Evolutionary conservation across 1,284 basidiomycete genomes (phyloP).

Genomic region (Meripilus lineatus): DNA sequence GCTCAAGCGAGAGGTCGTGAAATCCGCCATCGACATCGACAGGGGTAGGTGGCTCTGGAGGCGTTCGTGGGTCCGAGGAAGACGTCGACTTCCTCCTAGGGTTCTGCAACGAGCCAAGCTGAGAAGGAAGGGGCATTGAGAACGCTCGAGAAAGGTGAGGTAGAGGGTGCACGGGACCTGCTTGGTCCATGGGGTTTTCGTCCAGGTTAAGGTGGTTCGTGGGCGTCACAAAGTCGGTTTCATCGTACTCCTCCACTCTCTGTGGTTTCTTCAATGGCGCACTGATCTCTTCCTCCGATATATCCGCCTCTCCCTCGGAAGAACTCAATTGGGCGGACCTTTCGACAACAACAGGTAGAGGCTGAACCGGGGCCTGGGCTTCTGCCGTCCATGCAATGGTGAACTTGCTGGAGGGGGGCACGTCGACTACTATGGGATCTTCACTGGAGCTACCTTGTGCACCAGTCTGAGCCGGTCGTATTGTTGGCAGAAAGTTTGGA

Average conservation of each 20-base stretch:
- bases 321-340: constrained; percentile 37
- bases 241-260: constrained; percentile 25
- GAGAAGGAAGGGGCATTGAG: constrained; percentile 67
- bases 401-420: constrained; percentile 42
- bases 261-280: constrained; percentile 20
- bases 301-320: constrained; percentile 45
- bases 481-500: constrained; percentile 33
- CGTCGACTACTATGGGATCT: constrained; percentile 34
- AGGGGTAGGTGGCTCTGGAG: constrained; percentile 16
- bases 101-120: constrained; percentile 62
- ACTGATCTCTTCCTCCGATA: constrained; percentile 37
- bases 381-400: constrained; percentile 46
- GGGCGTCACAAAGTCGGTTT: constrained; percentile 29
- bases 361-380: constrained; percentile 26
- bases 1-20: constrained; percentile 69
- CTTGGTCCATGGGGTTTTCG: constrained; percentile 30
- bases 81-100: constrained; percentile 40
- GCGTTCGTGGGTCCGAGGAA: constrained; percentile 9
- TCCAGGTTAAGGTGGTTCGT: constrained; percentile 29
- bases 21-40: constrained; percentile 38
- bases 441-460: constrained; percentile 28
- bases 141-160: constrained; percentile 63
- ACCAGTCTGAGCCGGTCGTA: constrained; percentile 24
- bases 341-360: constrained; percentile 28
- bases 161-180: constrained; percentile 21